These are phyloP conservation scores for Mycena polygramma DNA, from an alignment of 768 basidiomycete species.

Conservation along the genomic window DNA sequence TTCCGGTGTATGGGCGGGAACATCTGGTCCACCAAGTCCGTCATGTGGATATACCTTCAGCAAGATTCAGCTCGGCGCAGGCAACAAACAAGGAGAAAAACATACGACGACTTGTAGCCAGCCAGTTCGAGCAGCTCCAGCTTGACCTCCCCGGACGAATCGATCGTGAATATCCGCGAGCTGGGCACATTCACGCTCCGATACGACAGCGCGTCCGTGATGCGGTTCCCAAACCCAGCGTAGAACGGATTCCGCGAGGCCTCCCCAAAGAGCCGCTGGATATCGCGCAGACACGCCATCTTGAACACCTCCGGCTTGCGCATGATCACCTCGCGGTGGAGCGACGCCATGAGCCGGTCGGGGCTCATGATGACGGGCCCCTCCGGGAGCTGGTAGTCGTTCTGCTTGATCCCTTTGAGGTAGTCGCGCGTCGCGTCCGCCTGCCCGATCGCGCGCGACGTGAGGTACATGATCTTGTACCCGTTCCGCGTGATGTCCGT, in stretches of 20 bases:
- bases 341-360: slow-evolving; percentile 91
- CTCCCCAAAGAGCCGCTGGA: slow-evolving; percentile 89
- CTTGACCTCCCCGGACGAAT: slow-evolving; percentile 94
- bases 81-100: slow-evolving; percentile 26
- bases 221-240: slow-evolving; percentile 97
- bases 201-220: slow-evolving; percentile 98
- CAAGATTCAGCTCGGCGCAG: neutral
- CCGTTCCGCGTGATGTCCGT: slow-evolving; percentile 96
- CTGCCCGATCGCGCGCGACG: slow-evolving; percentile 96
- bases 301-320: slow-evolving; percentile 99
- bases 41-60: slow-evolving; percentile 95
- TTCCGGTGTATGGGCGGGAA: slow-evolving; percentile 96
- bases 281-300: slow-evolving; percentile 98
- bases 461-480: slow-evolving; percentile 98
- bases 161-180: slow-evolving; percentile 96
- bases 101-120: slow-evolving; percentile 96
- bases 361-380: slow-evolving; percentile 99
- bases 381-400: slow-evolving; percentile 95
- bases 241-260: slow-evolving; percentile 86
- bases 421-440: slow-evolving; percentile 97
- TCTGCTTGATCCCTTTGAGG: slow-evolving; percentile 93
- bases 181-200: slow-evolving; percentile 95
- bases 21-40: slow-evolving; percentile 99
- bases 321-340: slow-evolving; percentile 99
- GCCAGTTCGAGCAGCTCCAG: slow-evolving; percentile 97